phyloP scores from a whole-genome alignment of 192 early-diverging fungal species.

The Diversispora epigaea region DNA sequence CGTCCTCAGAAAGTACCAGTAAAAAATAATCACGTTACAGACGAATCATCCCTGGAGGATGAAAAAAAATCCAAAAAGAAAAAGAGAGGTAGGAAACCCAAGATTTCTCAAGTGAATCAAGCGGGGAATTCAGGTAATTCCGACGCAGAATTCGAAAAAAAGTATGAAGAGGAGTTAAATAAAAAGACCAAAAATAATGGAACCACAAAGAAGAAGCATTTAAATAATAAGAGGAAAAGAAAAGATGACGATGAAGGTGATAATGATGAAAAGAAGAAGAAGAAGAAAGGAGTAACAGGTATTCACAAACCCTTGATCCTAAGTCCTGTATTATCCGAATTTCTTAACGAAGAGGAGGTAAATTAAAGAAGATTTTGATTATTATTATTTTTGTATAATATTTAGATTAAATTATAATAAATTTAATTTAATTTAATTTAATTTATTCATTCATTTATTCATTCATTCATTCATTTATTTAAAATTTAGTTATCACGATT shows the following conservation, averaged over 20 bases:
- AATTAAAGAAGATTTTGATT: background rate
- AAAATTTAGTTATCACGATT: constrained; percentile 52
- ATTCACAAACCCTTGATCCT: constrained; percentile 26
- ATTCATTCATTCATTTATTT: background rate
- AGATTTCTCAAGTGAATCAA: background rate
- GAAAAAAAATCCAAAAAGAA: constrained; percentile 11
- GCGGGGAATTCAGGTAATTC: background rate
- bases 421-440: background rate
- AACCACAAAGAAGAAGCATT: background rate
- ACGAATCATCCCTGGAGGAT: constrained; percentile 23
- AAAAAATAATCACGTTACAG: background rate
- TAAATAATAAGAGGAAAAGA: constrained; percentile 13
- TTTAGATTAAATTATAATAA: background rate
- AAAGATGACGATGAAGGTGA: constrained; percentile 21
- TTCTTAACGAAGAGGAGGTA: constrained; percentile 16
- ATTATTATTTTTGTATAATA: too few species aligned
- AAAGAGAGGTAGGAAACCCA: constrained; percentile 24
- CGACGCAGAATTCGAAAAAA: constrained; percentile 6
- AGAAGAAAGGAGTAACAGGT: constrained; percentile 22
- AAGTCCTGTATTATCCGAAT: constrained; percentile 20
- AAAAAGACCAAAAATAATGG: constrained; percentile 1
- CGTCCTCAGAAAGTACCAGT: background rate
- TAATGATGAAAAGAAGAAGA: constrained; percentile 14
- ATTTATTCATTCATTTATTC: background rate
- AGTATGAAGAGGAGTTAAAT: constrained; percentile 24